These are phyloP conservation scores for Sphagnum tenellum DNA, from an alignment of 225 moss, liverwort and hornwort species.

Conservation along the genomic window DNA sequence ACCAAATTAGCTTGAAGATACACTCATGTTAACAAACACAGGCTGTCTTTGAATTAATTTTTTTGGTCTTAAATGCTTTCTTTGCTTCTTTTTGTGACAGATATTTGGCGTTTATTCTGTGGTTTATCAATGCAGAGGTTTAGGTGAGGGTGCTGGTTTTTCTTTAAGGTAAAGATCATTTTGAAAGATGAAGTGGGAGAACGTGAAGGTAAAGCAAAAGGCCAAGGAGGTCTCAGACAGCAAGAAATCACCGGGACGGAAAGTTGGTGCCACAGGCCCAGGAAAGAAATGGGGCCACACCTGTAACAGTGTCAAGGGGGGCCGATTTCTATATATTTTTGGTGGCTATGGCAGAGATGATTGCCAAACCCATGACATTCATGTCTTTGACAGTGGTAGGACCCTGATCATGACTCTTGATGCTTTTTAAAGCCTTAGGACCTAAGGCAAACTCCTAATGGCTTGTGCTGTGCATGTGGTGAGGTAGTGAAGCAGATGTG, in stretches of 20 bases:
- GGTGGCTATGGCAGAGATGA: conserved; percentile 97
- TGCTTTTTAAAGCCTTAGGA: background rate
- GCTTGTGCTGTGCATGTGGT: background rate
- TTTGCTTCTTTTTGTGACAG: too few relatives aligned
- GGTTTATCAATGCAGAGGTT: too few relatives aligned
- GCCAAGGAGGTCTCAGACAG: conserved; percentile 60
- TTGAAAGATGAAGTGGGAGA: conserved; percentile 83
- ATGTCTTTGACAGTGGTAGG: conserved; percentile 86
- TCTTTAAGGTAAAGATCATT: too few relatives aligned
- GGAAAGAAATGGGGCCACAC: conserved; percentile 99
- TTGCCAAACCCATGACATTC: conserved; percentile 93
- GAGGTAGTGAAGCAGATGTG: conserved; percentile 71
- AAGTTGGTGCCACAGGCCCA: conserved; percentile 83
- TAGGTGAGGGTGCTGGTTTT: too few relatives aligned
- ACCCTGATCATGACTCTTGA: background rate
- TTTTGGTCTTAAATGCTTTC: too few relatives aligned
- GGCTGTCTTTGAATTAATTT: too few relatives aligned
- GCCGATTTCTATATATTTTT: conserved; percentile 79
- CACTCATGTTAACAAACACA: too few relatives aligned
- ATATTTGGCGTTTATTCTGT: too few relatives aligned
- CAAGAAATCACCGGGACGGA: conserved; percentile 73
- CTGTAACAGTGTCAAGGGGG: conserved; percentile 88
- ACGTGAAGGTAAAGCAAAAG: conserved; percentile 84
- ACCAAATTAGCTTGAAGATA: too few relatives aligned
- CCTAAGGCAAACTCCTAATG: too few relatives aligned